Evolutionary conservation across 805 yeast species (phyloP).

Genomic region (Sungouiozyma ichnusensis): DNA sequence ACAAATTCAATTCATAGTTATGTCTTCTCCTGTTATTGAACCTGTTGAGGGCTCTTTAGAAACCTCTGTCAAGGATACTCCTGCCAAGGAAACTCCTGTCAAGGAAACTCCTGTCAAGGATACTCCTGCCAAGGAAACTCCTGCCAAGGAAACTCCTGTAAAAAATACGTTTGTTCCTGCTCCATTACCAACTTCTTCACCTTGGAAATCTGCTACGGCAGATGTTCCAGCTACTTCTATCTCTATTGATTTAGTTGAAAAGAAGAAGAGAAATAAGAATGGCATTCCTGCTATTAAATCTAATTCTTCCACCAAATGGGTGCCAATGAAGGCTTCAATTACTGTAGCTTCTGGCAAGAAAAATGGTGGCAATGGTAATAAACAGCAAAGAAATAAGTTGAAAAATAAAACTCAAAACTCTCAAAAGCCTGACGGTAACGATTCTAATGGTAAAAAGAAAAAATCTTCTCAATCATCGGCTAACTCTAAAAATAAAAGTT

Average conservation of each 20-base stretch:
- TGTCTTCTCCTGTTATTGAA: slow-evolving; percentile 1
- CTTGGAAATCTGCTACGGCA: slow-evolving; percentile 24
- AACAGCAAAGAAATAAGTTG: slow-evolving; percentile 3
- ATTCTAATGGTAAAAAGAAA: background rate
- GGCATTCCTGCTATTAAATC: slow-evolving; percentile 12
- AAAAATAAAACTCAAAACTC: slow-evolving; percentile 3
- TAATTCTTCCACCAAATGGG: slow-evolving; percentile 42
- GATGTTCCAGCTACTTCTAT: slow-evolving; percentile 20
- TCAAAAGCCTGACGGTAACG: slow-evolving; percentile 3
- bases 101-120: no score
- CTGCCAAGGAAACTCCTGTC: slow-evolving; percentile 1
- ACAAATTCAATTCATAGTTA: background rate
- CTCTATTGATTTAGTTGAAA: slow-evolving; percentile 10
- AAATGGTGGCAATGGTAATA: slow-evolving; percentile 7
- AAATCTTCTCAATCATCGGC: background rate
- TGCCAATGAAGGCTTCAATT: slow-evolving; percentile 54
- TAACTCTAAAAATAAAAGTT: background rate
- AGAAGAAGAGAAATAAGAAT: slow-evolving; percentile 12
- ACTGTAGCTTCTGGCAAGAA: slow-evolving; percentile 27
- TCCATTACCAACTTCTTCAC: slow-evolving; percentile 27
- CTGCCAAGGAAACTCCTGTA: slow-evolving; percentile 1
- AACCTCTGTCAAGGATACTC: slow-evolving; percentile 1
- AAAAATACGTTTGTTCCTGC: slow-evolving; percentile 22
- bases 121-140: slow-evolving; percentile 1
- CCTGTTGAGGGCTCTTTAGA: slow-evolving; percentile 3